Base-by-base conservation (phyloP, 1,284 basidiomycete species). In the Neonothopanus nambi region DNA sequence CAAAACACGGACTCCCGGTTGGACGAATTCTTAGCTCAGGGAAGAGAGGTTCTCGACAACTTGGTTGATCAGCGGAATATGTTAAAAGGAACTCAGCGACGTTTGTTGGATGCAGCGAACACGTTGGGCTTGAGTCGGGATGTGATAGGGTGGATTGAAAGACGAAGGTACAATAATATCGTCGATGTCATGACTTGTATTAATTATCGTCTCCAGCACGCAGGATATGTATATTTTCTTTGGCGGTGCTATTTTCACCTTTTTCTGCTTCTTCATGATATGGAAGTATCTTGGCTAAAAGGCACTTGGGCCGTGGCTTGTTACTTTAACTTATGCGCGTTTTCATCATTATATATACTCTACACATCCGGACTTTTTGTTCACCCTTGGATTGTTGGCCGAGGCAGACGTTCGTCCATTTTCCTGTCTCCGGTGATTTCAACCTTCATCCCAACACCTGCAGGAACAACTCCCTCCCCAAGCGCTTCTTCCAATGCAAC, bases 91-190 rank as follows among this genome's bases (percentile, higher is more conserved):
- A 96, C 95, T 0, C 89, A 92, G 65, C 80, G 84, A 59, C 79
- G 90, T 54, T 69, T 98, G 45, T 70, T 96, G 54, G 87, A 92
- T 66, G 89, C 93, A 38, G 95, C 95, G 39, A 97, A 97, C 70
- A 95, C 93, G 15, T 71, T 98, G 45, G 95, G 95, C 0, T 72
- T 98, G 63, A 93, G 93, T 67, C 79, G 93, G 58, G 84, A 95
- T 67, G 94, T 95, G 21, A 97, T 98, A 68, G 85, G 90, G 2
- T 98, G 94, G 91, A 94, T 98, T 60, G 95, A 98, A 67, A 81
- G 87, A 61, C 78, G 95, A 68, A 95, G 92, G 87, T 93, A 49
- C n/a, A n/a, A n/a, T n/a, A n/a, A n/a, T 48, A 75, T 68, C 5
- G 6, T 20, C 36, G 4, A 33, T 20, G 9, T 26, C 17, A 40